Percentiles rank a stretch among this genome's conserved stretches.
Conservation (phyloP, 2,329 filamentous ascomycete species). For the Fusarium xylarioides region DNA sequence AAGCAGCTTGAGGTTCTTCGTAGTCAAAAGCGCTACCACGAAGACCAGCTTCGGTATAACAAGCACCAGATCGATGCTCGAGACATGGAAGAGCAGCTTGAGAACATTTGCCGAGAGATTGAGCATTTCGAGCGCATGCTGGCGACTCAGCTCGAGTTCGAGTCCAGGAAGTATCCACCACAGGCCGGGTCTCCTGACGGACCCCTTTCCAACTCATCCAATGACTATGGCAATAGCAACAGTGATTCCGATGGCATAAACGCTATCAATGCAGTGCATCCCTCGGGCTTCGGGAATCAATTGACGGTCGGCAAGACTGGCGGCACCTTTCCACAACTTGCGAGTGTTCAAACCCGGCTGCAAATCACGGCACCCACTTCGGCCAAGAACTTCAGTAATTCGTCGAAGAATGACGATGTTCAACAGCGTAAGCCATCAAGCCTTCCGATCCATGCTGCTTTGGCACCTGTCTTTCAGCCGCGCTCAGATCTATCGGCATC, state of each 20-base stretch:
- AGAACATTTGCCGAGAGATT: constrained; percentile 56
- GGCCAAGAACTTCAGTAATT: constrained; percentile 28
- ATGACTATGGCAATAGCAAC: background rate
- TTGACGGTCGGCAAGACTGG: constrained; percentile 17
- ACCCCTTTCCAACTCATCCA: constrained; percentile 19
- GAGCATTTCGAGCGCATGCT: constrained; percentile 59
- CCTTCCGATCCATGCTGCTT: constrained; percentile 57
- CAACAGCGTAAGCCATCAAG: constrained; percentile 47
- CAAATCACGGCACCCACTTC: constrained; percentile 34
- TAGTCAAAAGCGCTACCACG: constrained; percentile 62
- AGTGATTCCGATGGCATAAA: constrained; percentile 3
- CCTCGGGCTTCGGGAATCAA: constrained; percentile 6
- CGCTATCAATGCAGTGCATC: background rate
- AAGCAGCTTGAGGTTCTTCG: constrained; percentile 64
- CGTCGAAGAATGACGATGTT: constrained; percentile 35
- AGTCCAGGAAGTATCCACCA: constrained; percentile 55
- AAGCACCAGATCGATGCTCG: constrained; percentile 69
- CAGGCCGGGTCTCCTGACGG: constrained; percentile 44
- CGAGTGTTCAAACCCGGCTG: constrained; percentile 41
- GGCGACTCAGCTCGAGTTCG: constrained; percentile 56
- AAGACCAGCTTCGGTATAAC: constrained; percentile 69
- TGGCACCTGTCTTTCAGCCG: constrained; percentile 61
- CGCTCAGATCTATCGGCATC: constrained; percentile 42
- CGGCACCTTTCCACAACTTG: constrained; percentile 17
- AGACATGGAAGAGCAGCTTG: constrained; percentile 55